Percentiles rank a stretch among this genome's conserved stretches.
Evolutionary conservation across 2,329 filamentous ascomycete species (phyloP).

Genomic region (Daldinia sp.): DNA sequence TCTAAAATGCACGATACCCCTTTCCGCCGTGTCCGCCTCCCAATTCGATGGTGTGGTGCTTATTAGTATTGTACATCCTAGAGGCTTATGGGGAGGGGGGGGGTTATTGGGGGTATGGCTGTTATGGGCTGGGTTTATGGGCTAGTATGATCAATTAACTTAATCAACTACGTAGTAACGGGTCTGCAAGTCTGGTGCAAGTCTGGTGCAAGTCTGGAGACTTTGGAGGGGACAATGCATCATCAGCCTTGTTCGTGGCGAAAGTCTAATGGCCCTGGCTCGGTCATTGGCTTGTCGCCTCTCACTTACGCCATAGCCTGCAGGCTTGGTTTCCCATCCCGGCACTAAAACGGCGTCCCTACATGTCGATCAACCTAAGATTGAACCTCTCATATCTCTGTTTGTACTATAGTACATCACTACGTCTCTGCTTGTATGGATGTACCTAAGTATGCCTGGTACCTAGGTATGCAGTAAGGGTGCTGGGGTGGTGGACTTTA

Average conservation of each 20-base stretch:
- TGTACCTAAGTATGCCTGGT: too few species aligned
- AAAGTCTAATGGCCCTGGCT: slow-evolving; percentile 38
- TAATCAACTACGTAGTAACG: slow-evolving; percentile 23
- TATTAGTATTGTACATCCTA: too few species aligned
- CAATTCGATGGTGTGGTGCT: slow-evolving; percentile 28
- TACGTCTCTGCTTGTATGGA: neutral
- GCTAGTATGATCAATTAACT: slow-evolving; percentile 19
- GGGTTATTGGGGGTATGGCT: too few species aligned
- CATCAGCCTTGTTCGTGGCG: slow-evolving; percentile 45
- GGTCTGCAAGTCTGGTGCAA: slow-evolving; percentile 11
- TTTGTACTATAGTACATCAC: slow-evolving; percentile 17
- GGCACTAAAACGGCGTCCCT: slow-evolving; percentile 40
- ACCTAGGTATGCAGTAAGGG: neutral
- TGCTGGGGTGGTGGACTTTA: neutral
- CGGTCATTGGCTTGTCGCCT: slow-evolving; percentile 41
- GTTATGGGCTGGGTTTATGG: too few species aligned
- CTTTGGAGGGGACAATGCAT: slow-evolving; percentile 39
- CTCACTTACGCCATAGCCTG: slow-evolving; percentile 43
- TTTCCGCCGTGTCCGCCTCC: slow-evolving; percentile 18
- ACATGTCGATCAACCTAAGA: slow-evolving; percentile 41
- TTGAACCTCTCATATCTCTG: slow-evolving; percentile 23
- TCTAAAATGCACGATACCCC: slow-evolving; percentile 11
- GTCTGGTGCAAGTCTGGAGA: neutral
- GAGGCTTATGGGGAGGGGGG: slow-evolving; percentile 1
- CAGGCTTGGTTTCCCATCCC: slow-evolving; percentile 39